A percentile compares a stretch with the other conserved stretches of the same genome.
These are phyloP conservation scores for Gentiana macrophylla DNA, from an alignment of 257 asterid genomes.

Conservation along the genomic window DNA sequence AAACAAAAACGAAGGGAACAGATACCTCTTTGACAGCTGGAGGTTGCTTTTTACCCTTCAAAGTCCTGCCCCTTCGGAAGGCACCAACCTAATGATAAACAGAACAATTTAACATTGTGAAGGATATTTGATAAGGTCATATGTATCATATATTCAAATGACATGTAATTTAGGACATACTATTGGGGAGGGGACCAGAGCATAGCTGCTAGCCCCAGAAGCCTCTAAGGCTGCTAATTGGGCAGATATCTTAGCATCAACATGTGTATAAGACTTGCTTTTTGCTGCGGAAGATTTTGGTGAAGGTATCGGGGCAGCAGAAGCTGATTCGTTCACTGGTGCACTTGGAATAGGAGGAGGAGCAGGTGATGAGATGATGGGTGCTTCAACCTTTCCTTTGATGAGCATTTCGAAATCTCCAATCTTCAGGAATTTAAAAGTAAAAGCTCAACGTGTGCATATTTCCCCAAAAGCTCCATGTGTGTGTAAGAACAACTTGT, in stretches of 20 bases:
- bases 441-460: constrained; percentile 5
- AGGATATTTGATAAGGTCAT: too few species aligned
- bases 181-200: constrained; percentile 49
- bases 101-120: constrained; percentile 8
- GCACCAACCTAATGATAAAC: constrained; percentile 53
- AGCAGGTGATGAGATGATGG: constrained; percentile 31
- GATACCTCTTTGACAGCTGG: constrained; percentile 74
- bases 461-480: background rate
- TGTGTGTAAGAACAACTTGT: too few species aligned
- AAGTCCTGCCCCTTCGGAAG: constrained; percentile 50
- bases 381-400: constrained; percentile 48
- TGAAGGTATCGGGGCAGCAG: constrained; percentile 39
- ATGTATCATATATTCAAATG: too few species aligned
- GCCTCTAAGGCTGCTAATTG: constrained; percentile 66
- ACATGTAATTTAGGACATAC: constrained; percentile 22
- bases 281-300: constrained; percentile 55
- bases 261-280: constrained; percentile 47
- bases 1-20: background rate
- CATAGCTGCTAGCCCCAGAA: constrained; percentile 53
- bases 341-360: constrained; percentile 42
- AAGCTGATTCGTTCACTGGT: constrained; percentile 31
- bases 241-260: constrained; percentile 42
- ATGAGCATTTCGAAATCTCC: constrained; percentile 73
- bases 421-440: constrained; percentile 26
- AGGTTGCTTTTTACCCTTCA: constrained; percentile 55